These are phyloP conservation scores for Somion occarium DNA, from an alignment of 1,284 basidiomycete genomes.

Conservation along the genomic window DNA sequence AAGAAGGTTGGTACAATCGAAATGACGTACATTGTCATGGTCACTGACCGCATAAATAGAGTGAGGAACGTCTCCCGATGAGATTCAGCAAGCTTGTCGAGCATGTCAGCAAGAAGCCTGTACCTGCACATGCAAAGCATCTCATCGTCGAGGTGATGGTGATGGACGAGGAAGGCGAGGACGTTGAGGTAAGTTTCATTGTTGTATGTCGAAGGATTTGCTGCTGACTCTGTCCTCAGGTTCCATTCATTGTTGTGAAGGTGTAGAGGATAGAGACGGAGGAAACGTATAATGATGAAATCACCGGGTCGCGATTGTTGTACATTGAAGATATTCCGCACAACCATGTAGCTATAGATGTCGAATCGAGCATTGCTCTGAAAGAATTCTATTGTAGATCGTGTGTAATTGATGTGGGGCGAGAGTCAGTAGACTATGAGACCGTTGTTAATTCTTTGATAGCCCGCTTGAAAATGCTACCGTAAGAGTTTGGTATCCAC, in stretches of 20 bases:
- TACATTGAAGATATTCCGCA: neutral
- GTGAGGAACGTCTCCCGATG: slow-evolving; percentile 84
- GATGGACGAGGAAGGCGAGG: slow-evolving; percentile 85
- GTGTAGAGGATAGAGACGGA: slow-evolving; percentile 7
- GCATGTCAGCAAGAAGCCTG: slow-evolving; percentile 89
- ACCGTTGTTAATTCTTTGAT: too few relatives aligned
- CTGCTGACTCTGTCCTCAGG: slow-evolving; percentile 8
- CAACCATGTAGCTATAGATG: slow-evolving; percentile 1
- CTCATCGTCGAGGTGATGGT: slow-evolving; percentile 95
- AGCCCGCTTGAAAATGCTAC: too few relatives aligned
- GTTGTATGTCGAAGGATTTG: neutral
- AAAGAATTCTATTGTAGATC: too few relatives aligned
- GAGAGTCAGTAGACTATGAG: too few relatives aligned
- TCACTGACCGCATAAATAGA: slow-evolving; percentile 38
- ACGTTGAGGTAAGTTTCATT: slow-evolving; percentile 60
- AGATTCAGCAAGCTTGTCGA: slow-evolving; percentile 91
- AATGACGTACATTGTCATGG: neutral
- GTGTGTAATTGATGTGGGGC: too few relatives aligned
- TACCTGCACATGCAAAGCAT: slow-evolving; percentile 76
- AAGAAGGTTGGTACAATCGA: slow-evolving; percentile 67
- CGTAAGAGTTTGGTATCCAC: too few relatives aligned
- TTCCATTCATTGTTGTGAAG: slow-evolving; percentile 19
- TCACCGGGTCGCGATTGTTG: neutral
- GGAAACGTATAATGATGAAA: neutral
- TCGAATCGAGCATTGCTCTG: too few relatives aligned